Conservation (phyloP, 306 rosid species). For the Rosa lucieae region DNA sequence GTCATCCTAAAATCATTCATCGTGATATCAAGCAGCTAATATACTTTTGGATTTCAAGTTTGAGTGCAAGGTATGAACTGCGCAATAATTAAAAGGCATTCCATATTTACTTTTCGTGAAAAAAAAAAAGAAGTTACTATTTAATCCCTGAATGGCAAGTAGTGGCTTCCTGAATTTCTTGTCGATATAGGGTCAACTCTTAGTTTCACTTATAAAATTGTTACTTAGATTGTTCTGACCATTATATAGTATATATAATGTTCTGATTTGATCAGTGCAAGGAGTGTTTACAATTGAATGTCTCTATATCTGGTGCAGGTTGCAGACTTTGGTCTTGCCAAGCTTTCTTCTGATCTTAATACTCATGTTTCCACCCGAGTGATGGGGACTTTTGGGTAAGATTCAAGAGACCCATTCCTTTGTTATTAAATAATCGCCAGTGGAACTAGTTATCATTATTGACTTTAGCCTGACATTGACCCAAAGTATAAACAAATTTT, state of each 20-base stretch:
- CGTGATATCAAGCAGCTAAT: constrained; percentile 93
- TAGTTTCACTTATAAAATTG: background rate
- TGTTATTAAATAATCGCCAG: background rate
- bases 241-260: background rate
- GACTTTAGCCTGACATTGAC: constrained; percentile 7
- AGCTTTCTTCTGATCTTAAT: constrained; percentile 70
- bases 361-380: constrained; percentile 97
- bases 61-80: constrained; percentile 72
- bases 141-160: background rate
- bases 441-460: background rate
- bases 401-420: constrained; percentile 1
- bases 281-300: background rate
- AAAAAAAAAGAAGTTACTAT: background rate
- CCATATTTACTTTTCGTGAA: background rate
- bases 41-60: constrained; percentile 89
- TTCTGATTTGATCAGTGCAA: background rate
- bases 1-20: constrained; percentile 97
- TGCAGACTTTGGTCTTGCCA: constrained; percentile 97
- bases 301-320: constrained; percentile 50
- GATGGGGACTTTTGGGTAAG: constrained; percentile 99
- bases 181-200: background rate
- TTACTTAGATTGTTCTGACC: background rate
- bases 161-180: too few species aligned
- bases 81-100: background rate
- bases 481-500: background rate